A percentile compares a stretch with the other conserved stretches of the same genome.
phyloP scores from a whole-genome alignment of 2,329 filamentous ascomycete genomes.

The Pseudocercospora musae region DNA sequence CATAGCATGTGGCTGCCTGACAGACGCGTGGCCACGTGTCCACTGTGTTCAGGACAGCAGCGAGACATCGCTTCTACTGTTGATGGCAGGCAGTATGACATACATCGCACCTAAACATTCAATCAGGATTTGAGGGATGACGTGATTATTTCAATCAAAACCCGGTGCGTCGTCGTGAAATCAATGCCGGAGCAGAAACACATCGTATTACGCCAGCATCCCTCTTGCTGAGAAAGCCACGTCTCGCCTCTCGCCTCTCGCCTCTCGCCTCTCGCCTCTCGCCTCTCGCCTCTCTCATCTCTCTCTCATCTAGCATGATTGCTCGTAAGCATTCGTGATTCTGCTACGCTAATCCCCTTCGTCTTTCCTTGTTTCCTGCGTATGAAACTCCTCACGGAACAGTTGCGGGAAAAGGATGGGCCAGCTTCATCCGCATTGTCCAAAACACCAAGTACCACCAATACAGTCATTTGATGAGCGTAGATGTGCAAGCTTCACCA shows the following conservation, averaged over 20 bases:
- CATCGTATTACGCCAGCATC: too few relatives aligned
- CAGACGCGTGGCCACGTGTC: not conserved
- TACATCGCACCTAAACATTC: too few relatives aligned
- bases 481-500: not conserved
- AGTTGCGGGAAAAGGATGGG: not conserved
- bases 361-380: not conserved
- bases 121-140: too few relatives aligned
- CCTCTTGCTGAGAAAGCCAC: too few relatives aligned
- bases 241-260: too few relatives aligned
- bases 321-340: not conserved
- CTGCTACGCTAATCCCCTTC: not conserved
- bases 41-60: not conserved
- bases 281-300: too few relatives aligned
- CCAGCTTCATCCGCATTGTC: not conserved
- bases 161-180: too few relatives aligned
- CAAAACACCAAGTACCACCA: not conserved
- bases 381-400: not conserved
- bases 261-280: too few relatives aligned
- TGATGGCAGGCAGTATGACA: not conserved
- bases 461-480: not conserved
- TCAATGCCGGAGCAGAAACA: too few relatives aligned
- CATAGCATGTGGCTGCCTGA: not conserved
- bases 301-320: too few relatives aligned
- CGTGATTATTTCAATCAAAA: too few relatives aligned
- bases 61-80: not conserved